Base-by-base conservation (phyloP, 345 rosid genomes). In the Populus alba region DNA sequence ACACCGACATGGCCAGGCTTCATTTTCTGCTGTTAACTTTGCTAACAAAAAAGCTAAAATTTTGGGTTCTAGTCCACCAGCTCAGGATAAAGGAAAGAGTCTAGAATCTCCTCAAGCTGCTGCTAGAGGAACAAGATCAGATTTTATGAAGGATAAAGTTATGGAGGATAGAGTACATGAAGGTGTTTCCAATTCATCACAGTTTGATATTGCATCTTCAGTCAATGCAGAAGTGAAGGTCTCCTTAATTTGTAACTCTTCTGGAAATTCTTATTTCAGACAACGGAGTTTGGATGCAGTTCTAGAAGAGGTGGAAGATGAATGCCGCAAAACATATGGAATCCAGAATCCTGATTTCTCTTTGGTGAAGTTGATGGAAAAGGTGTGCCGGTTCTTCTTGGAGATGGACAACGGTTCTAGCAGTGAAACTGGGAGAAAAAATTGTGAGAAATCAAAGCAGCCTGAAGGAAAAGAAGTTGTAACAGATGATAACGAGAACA, bases 151-250 rank as follows among this genome's bases (percentile, higher is more conserved):
- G 51, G 51, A 45, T 45, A 45, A 3, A 61, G 23, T 10, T 73
- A 37, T 38, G 55, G 76, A 73, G 22, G 53, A 61, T 16, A 74
- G 53, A 39, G n/a, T 4, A 9, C 0, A 39, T 61, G 68, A 47
- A 47, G 51, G 23, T 25, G 18, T 59, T 61, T 10, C 69, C 20
- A 65, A 3, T 75, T 47, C 70, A 17, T 35, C 51, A 37, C 80
- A 75, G 27, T 59, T 77, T 27, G 81, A 83, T 31, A 75, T 83
- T 53, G 81, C 53, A 71, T 80, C 86, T 37, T 70, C 79, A 18
- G 61, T 70, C 68, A 74, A 77, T 37, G 73, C 78, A 71, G 77
- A 68, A 59, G 77, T 75, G 45, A 83, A 71, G 79, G 41, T 77
- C 31, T 74, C 63, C 33, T 23, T 83, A 63, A 20, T 25, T 6